Evolutionary conservation across 1,139 yeast species (phyloP), one percentile per base, ranked within the genome.

Genomic region (Protomyces lactucae-debilis): DNA sequence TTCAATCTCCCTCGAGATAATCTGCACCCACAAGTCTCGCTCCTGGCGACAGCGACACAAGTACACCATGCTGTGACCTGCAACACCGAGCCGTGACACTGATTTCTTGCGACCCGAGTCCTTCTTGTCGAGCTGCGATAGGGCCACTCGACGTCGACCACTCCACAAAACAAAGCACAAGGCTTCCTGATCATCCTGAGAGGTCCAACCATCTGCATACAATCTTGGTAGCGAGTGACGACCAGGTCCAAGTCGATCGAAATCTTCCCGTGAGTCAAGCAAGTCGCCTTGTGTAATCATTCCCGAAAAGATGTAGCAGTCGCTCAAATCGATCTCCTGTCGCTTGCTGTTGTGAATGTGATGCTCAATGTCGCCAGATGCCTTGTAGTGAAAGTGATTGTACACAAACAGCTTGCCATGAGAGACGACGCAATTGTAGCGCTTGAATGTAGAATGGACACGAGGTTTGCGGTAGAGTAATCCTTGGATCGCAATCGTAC

Each of bases 81-180:
- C 82, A 1, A 84, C 80, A 0, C 95, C 95, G 59, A 88, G 75
- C 64, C 84, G 80, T 43, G 81, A 78, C 3, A 80, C 79, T 18
- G 52, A 48, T 16, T 60, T 54, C 6, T 45, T 36, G 35, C 43
- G 21, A 12, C 53, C 39, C 14, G 51, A 52, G 57, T 52, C 57
- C 35, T 55, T 36, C 40, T 55, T 53, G 14, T 67, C 57, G 21
- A 60, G 60, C 37, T 55, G 57, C 3, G 56, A 65, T 14, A 59
- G 59, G n/a, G 61, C 56, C 9, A 66, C 51, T n/a, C 66, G 52
- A 14, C 85, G 87, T 8, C 79, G 79, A 0, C 95, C 95, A 73
- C 87, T 83, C 96, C 96, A 90, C 3, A 92, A 70, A 0, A 93
- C 89, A 72, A 92, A 91, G 69, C 95, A 85, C 60, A 96, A 78